A percentile compares a stretch with the other conserved stretches of the same genome.
Evolutionary conservation across 2,329 filamentous ascomycete genomes (phyloP).

Genomic region (Arthrobotrys iridis): DNA sequence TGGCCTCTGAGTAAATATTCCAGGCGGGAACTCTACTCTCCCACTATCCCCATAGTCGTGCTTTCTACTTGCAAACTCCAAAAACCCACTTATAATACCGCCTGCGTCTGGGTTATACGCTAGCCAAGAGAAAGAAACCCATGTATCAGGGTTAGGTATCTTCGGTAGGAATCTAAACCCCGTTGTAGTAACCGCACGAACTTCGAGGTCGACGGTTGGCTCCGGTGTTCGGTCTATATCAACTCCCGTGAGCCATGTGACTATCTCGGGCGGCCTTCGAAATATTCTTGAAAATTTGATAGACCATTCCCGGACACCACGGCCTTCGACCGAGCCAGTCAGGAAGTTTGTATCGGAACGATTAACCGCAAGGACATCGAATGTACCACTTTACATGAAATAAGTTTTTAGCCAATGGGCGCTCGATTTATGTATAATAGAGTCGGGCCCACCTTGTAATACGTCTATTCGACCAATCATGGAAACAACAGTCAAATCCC

Average conservation of each 20-base stretch:
- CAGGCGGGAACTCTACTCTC: conserved; percentile 43
- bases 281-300: conserved; percentile 46
- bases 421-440: neutral
- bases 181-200: conserved; percentile 36
- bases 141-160: conserved; percentile 36
- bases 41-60: conserved; percentile 24
- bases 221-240: conserved; percentile 27
- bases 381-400: conserved; percentile 23
- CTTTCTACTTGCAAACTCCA: conserved; percentile 42
- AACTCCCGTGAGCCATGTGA: conserved; percentile 46
- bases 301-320: conserved; percentile 43
- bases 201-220: conserved; percentile 36
- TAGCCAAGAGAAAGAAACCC: conserved; percentile 48
- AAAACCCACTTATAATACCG: conserved; percentile 39
- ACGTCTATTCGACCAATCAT: conserved; percentile 36
- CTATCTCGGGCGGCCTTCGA: conserved; percentile 30
- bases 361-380: conserved; percentile 43
- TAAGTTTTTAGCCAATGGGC: neutral
- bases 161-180: conserved; percentile 49
- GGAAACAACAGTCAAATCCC: conserved; percentile 50
- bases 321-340: conserved; percentile 36
- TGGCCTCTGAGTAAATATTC: conserved; percentile 37
- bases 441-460: conserved; percentile 28
- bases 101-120: conserved; percentile 30
- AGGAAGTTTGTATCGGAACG: conserved; percentile 39